Evolutionary conservation across 805 yeast genomes (phyloP).

Genomic region (Starmerella bombicola): DNA sequence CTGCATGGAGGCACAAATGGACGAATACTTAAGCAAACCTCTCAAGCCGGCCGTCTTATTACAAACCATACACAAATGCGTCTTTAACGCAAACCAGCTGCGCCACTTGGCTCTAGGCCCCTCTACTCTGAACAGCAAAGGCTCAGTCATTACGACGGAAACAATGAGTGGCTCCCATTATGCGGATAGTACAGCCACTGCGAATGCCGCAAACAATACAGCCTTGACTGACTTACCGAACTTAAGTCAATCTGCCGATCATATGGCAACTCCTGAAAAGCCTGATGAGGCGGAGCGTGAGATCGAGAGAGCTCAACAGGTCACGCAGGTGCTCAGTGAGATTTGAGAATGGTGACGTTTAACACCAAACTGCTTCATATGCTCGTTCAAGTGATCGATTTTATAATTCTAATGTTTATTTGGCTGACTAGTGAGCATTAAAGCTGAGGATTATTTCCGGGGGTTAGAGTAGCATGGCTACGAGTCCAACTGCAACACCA

Average conservation of each 20-base stretch:
- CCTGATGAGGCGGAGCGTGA: conserved; percentile 14
- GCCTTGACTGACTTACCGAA: conserved; percentile 17
- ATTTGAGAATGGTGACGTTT: background rate
- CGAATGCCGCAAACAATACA: conserved; percentile 22
- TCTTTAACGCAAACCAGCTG: conserved; percentile 38
- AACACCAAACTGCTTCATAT: too few relatives aligned
- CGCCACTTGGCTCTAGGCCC: conserved; percentile 31
- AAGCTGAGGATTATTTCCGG: too few relatives aligned
- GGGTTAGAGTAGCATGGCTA: conserved; percentile 1
- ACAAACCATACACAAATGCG: conserved; percentile 76
- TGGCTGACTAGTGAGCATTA: too few relatives aligned
- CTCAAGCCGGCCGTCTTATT: conserved; percentile 69
- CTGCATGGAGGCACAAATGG: conserved; percentile 82
- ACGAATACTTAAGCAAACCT: conserved; percentile 80
- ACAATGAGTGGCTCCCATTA: conserved; percentile 20
- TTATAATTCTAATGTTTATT: too few relatives aligned
- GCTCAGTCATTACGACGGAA: conserved; percentile 18
- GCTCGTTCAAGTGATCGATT: too few relatives aligned
- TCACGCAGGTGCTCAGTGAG: conserved; percentile 7
- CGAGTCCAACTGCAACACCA: conserved; percentile 2
- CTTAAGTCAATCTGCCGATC: conserved; percentile 16
- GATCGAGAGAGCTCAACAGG: conserved; percentile 13
- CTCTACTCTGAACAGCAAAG: conserved; percentile 15
- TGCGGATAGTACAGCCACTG: conserved; percentile 25
- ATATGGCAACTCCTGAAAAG: conserved; percentile 15